phyloP scores from a whole-genome alignment of 257 asterid genomes.

The Plantago ovata region DNA sequence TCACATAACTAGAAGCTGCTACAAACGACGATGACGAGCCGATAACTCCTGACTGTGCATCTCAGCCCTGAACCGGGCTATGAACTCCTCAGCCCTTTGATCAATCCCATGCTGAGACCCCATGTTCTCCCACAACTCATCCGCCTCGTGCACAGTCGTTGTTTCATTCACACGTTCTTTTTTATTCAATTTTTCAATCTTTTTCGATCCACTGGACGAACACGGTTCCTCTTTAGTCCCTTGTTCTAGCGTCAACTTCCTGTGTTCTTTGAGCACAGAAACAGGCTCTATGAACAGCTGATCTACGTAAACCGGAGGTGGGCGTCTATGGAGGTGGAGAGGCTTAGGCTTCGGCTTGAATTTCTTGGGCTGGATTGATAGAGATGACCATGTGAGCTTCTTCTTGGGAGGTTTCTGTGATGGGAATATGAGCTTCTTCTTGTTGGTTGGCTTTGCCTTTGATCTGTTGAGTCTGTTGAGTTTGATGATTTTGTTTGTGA shows the following conservation, averaged over 20 bases:
- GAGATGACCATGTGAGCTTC: constrained; percentile 28
- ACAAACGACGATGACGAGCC: constrained; percentile 34
- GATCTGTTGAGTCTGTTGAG: constrained; percentile 34
- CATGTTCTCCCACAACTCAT: constrained; percentile 85
- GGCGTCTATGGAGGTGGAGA: constrained; percentile 16
- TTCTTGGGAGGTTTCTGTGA: constrained; percentile 28
- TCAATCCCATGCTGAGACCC: constrained; percentile 54
- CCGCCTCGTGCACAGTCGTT: constrained; percentile 31
- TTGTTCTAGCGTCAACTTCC: constrained; percentile 8
- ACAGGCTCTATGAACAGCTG: constrained; percentile 48
- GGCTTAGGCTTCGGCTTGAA: constrained; percentile 28
- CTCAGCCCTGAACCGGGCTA: constrained; percentile 56
- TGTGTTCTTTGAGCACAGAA: constrained; percentile 12
- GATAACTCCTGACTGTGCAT: constrained; percentile 43
- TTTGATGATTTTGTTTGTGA: constrained; percentile 46
- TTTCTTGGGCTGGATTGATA: constrained; percentile 42
- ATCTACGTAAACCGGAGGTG: constrained; percentile 53
- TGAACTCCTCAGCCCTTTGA: constrained; percentile 84
- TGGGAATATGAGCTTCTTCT: constrained; percentile 17
- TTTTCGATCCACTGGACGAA: constrained; percentile 16
- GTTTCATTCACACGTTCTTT: neutral
- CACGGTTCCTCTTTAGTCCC: constrained; percentile 6
- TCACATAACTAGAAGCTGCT: constrained; percentile 1
- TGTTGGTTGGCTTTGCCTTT: constrained; percentile 22
- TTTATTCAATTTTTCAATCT: constrained; percentile 7